Evolutionary conservation across 2,329 filamentous ascomycete species (phyloP).

Genomic region (Macrophomina tecta): DNA sequence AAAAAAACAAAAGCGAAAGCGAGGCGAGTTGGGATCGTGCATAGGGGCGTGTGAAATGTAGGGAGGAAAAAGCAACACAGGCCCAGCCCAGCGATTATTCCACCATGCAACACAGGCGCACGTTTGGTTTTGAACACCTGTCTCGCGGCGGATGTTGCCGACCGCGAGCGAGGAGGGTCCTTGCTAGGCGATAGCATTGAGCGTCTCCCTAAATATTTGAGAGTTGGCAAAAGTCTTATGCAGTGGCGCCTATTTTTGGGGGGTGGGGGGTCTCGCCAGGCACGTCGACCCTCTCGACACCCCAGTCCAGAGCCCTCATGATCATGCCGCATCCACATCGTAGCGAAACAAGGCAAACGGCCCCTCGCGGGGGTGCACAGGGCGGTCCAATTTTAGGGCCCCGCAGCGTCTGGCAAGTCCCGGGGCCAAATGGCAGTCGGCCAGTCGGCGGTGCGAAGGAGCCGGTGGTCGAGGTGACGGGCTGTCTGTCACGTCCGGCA

Average conservation of each 20-base stretch:
- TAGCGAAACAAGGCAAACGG: conserved; percentile 22
- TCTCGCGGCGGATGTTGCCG: conserved; percentile 20
- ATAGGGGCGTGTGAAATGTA: not conserved
- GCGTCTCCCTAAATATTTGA: not conserved
- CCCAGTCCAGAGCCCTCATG: conserved; percentile 9
- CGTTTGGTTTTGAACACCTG: conserved; percentile 22
- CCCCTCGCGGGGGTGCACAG: conserved; percentile 14
- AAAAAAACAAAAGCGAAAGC: conserved; percentile 14
- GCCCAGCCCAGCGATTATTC: not conserved
- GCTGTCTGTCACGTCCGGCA: not conserved
- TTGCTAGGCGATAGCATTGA: not conserved
- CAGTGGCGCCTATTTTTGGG: conserved; percentile 14
- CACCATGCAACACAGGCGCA: conserved; percentile 12
- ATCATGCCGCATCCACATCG: conserved; percentile 9
- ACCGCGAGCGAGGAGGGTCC: conserved; percentile 16
- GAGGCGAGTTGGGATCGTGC: not conserved
- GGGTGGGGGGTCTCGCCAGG: not conserved
- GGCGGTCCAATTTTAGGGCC: conserved; percentile 17
- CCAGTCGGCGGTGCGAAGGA: conserved; percentile 6
- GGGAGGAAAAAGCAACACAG: conserved; percentile 20
- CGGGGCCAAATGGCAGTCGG: conserved; percentile 17
- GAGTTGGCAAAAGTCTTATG: not conserved
- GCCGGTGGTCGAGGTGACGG: conserved; percentile 6
- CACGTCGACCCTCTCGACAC: no score
- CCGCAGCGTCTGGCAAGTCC: conserved; percentile 16